Evolutionary conservation across 495 filamentous ascomycete species (phyloP).

Genomic region (Oidiodendron maius): DNA sequence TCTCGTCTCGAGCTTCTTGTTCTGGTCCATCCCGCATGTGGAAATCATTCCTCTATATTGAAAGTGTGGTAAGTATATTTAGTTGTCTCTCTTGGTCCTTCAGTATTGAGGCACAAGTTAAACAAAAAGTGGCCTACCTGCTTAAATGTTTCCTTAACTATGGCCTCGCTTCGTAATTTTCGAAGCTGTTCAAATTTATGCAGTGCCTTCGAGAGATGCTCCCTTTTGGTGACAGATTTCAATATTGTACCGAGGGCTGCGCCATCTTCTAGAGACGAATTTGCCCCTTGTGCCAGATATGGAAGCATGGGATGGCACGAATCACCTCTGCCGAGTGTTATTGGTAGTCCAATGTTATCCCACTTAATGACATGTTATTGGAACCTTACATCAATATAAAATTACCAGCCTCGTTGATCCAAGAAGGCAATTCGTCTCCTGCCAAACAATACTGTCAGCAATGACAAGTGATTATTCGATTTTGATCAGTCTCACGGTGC

Average conservation of each 20-base stretch:
- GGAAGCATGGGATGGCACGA: constrained; percentile 53
- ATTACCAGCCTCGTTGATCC: background rate
- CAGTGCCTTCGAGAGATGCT: background rate
- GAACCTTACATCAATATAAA: background rate
- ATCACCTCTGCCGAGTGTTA: no score
- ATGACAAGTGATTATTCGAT: no score
- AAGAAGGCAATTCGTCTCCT: background rate
- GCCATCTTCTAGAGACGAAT: constrained; percentile 39
- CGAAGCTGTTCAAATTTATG: background rate
- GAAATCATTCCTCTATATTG: constrained; percentile 54
- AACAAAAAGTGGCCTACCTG: no score
- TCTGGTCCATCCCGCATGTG: constrained; percentile 52
- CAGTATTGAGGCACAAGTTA: no score
- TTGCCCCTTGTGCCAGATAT: constrained; percentile 45
- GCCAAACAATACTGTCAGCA: no score
- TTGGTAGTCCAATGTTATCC: background rate
- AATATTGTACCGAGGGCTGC: constrained; percentile 33
- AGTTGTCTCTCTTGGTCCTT: no score
- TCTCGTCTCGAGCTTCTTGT: constrained; percentile 43
- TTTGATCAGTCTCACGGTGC: constrained; percentile 28
- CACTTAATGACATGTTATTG: background rate
- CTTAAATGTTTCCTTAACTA: constrained; percentile 27
- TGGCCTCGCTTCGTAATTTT: background rate
- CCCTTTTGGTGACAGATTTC: constrained; percentile 9
- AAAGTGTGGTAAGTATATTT: no score